Evolutionary conservation across 129 eudicot species (phyloP).

Genomic region (Artemisia annua): DNA sequence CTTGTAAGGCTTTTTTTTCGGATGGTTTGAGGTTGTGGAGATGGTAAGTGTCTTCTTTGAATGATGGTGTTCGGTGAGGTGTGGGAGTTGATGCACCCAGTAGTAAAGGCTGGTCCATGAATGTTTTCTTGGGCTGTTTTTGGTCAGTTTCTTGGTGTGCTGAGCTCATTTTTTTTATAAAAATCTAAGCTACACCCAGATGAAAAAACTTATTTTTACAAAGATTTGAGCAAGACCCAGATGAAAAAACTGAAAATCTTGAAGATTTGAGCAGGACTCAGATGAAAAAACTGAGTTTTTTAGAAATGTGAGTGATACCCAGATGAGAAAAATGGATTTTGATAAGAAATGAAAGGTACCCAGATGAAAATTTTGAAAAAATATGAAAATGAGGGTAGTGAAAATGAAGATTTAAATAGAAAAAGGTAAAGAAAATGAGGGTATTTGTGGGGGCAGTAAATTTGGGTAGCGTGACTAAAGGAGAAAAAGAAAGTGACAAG

Average conservation of each 20-base stretch:
- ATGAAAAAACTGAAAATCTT: conserved; percentile 14
- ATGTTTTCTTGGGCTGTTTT: conserved; percentile 42
- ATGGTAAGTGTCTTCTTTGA: conserved; percentile 92
- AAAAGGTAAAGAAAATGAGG: conserved; percentile 17
- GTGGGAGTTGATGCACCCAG: conserved; percentile 54
- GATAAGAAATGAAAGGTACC: neutral
- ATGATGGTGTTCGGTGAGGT: conserved; percentile 61
- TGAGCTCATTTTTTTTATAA: conserved; percentile 45
- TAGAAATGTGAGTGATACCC: neutral
- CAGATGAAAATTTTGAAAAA: neutral
- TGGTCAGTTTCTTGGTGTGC: conserved; percentile 22
- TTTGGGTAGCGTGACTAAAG: conserved; percentile 46
- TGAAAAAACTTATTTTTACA: neutral
- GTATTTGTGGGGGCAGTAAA: conserved; percentile 30
- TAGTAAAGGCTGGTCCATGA: conserved; percentile 39
- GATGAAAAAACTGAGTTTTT: conserved; percentile 8
- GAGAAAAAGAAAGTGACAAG: conserved; percentile 45
- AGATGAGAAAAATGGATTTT: neutral
- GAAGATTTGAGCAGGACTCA: too few species aligned
- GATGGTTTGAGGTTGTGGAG: conserved; percentile 67
- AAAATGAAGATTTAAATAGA: conserved; percentile 11
- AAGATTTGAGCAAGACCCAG: conserved; percentile 4
- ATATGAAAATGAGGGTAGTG: neutral
- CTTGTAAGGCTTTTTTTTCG: conserved; percentile 67
- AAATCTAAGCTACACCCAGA: too few species aligned